Evolutionary conservation across 2,329 filamentous ascomycete genomes (phyloP), one percentile per base, ranked within the genome.

Genomic region (Calonectria henricotiae): DNA sequence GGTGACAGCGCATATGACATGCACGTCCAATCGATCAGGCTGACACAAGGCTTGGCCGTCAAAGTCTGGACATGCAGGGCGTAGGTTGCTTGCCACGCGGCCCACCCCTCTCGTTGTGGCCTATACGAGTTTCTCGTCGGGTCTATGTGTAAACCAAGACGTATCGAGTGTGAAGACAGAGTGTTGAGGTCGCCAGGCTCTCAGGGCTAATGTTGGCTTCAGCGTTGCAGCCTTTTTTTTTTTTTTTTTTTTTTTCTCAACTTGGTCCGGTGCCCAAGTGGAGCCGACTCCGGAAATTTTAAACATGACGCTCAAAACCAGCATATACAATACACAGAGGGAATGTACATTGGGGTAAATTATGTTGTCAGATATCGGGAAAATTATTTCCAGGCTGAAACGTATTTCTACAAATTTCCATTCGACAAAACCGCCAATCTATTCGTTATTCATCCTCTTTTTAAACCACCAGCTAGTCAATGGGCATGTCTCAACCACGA

Each of bases 11-110:
- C 23, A 39, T 64, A 39, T 64, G 46, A 20, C 46, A 47, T 43
- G 46, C 49, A 46, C 43, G 37, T 27, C 47, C 49, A 58, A n/a
- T 46, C 46, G 23, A 65, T 46, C 30, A 65, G 63, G 63, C 63
- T 65, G 63, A 65, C 62, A 44, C 47, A 5, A 37, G 51, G 51
- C 51, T 17, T 20, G 39, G 20, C 51, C 39, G 51, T 58, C 51
- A 39, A 58, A 58, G 39, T 58, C 20, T 58, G 11, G 20, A 58
- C 51, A 39, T n/a, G 15, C 39, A 61, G 55, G 55, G 55, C 51
- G 39, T 32, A 23, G 7, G 39, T 5, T 41, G 39, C 23, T 30
- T 20, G 37, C 32, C 55, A 61, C 17, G 27, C 20, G 20, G 55
- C 43, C 25, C 37, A 9, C 51, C 32, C 23, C n/a, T 25, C 7